Conservation (phyloP, 805 yeast genomes). For the Candida lessepsii region DNA sequence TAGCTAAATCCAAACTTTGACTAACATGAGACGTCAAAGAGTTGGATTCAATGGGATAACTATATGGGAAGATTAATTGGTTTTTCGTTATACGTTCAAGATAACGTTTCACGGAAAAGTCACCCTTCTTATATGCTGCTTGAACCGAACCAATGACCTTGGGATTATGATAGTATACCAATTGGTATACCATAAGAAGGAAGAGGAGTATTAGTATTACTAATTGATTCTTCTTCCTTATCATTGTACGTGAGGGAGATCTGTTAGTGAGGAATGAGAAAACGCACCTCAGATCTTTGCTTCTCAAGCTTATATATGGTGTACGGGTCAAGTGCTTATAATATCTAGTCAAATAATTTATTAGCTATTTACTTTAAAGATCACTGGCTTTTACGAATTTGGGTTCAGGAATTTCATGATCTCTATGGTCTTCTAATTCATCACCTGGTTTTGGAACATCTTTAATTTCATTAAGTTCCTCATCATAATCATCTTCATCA, state of each 20-base stretch:
- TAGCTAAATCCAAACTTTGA: slow-evolving; percentile 12
- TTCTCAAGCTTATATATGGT: no score
- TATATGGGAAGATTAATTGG: slow-evolving; percentile 17
- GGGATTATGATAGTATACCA: background rate
- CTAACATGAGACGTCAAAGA: slow-evolving; percentile 9
- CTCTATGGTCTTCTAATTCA: background rate
- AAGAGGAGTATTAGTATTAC: background rate
- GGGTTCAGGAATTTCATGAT: background rate
- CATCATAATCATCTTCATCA: slow-evolving; percentile 16
- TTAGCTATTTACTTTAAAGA: background rate
- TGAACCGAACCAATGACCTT: slow-evolving; percentile 1
- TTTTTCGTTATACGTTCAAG: slow-evolving; percentile 12
- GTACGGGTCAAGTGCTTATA: no score
- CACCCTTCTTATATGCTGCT: background rate
- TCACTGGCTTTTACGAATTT: slow-evolving; percentile 3
- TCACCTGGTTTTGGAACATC: slow-evolving; percentile 2
- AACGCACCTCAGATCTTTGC: no score
- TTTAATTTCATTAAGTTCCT: slow-evolving; percentile 8
- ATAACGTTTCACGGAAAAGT: background rate
- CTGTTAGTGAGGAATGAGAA: background rate
- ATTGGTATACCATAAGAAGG: background rate
- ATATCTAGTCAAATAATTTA: no score
- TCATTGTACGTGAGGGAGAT: background rate
- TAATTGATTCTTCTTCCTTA: slow-evolving; percentile 4
- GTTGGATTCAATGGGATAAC: slow-evolving; percentile 13